These are phyloP conservation scores for Grigorovia yakushimaensis DNA, from an alignment of 805 yeast genomes.

Conservation along the genomic window DNA sequence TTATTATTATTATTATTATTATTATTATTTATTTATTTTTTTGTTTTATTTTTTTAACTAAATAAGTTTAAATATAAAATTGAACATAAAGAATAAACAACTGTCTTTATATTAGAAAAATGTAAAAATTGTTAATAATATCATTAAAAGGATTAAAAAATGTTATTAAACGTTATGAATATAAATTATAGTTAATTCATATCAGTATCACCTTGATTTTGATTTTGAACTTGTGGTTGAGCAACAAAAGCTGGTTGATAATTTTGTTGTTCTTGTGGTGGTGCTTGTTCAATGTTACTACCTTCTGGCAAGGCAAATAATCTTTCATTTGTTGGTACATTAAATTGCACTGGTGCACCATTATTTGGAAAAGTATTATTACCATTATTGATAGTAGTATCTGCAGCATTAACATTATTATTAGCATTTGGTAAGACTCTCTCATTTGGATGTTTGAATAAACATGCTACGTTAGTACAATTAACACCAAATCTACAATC, in stretches of 20 bases:
- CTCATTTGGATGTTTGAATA: conserved; percentile 77
- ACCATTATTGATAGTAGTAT: background rate
- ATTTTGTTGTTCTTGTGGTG: conserved; percentile 32
- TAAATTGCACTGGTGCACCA: background rate
- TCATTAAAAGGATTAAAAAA: no score
- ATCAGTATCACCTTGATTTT: conserved; percentile 15
- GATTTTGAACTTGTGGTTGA: conserved; percentile 1
- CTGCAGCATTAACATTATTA: conserved; percentile 7
- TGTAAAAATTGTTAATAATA: background rate
- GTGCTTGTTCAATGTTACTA: conserved; percentile 61
- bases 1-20: conserved; percentile 3
- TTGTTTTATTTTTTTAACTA: conserved; percentile 2
- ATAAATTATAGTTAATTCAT: conserved; percentile 14
- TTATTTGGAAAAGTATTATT: conserved; percentile 11
- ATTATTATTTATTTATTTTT: conserved; percentile 6
- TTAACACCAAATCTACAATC: conserved; percentile 71
- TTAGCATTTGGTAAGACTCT: conserved; percentile 31
- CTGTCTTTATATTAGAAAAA: background rate
- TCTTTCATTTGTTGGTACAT: conserved; percentile 42
- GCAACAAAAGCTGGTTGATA: conserved; percentile 21
- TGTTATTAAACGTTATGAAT: no score
- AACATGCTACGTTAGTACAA: conserved; percentile 65
- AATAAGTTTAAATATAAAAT: conserved; percentile 1
- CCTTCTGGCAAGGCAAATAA: conserved; percentile 71
- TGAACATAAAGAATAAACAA: background rate